Evolutionary conservation across 345 rosid genomes (phyloP).

Genomic region (Salix dunnii): DNA sequence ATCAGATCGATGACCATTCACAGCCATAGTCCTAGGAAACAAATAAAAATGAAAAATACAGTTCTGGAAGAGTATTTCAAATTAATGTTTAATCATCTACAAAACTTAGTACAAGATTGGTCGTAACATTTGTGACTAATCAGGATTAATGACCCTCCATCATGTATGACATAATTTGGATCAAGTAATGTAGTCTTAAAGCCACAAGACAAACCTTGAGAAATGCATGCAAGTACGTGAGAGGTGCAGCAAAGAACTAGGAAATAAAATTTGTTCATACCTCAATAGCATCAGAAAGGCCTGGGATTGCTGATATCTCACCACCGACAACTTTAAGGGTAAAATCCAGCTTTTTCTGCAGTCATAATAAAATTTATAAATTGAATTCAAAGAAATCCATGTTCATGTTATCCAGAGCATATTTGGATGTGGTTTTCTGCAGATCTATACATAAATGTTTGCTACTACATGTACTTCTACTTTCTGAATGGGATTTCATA

Average conservation of each 20-base stretch:
- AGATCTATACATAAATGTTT: not conserved
- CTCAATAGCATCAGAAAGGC: slow-evolving; percentile 81
- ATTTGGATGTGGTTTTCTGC: not conserved
- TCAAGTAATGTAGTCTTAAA: too few relatives aligned
- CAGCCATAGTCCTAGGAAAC: too few relatives aligned
- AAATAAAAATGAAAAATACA: not conserved
- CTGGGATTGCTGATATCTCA: slow-evolving; percentile 74
- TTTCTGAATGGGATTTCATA: too few relatives aligned
- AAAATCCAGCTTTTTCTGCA: slow-evolving; percentile 71
- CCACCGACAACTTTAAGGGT: slow-evolving; percentile 76
- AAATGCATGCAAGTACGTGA: not conserved
- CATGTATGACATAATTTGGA: too few relatives aligned
- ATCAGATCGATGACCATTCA: not conserved
- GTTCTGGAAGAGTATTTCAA: not conserved
- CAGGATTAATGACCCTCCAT: too few relatives aligned
- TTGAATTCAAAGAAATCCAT: too few relatives aligned
- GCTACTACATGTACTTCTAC: too few relatives aligned
- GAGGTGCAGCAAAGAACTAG: not conserved
- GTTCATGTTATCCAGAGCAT: too few relatives aligned
- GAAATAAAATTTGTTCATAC: slow-evolving; percentile 32
- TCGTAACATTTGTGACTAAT: too few relatives aligned
- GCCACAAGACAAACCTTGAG: too few relatives aligned
- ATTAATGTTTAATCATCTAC: too few relatives aligned
- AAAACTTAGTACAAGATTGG: too few relatives aligned
- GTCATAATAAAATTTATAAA: not conserved